Base-by-base conservation (phyloP, 2,329 filamentous ascomycete species). In the Lojkania enalia region DNA sequence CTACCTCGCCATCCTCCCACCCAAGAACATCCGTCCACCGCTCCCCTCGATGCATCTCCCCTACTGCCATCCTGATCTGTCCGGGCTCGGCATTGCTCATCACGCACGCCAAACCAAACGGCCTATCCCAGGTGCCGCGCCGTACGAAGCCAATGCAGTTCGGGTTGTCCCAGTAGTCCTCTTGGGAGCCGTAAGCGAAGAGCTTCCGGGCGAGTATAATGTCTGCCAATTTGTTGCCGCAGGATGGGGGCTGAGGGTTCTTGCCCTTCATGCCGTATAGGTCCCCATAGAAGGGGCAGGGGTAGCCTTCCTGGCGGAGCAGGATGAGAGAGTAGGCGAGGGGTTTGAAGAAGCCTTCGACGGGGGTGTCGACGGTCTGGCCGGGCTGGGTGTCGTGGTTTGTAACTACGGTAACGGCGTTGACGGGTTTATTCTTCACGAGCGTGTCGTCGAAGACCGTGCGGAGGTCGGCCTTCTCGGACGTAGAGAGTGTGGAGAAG, bases 321-420 rank as follows among this genome's bases (percentile, higher is more conserved):
- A 90, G 78, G 43, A 89, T 88, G 33, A 90, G 75, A 0, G 84
- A 73, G 64, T 90, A 88, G 11, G 85, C 87, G 13, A 89, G 74
- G 0, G 84, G 79, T 65, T 88, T 88, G 73, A 90, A 87, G 70
- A 80, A 84, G 19, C 76, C 74, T 43, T 82, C 77, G 30, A 90
- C 80, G 1, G 79, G 79, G 0, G 82, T 80, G 55, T 80, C 82
- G 32, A 85, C 74, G 1, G 81, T 78, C 63, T 86, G 84, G 21
- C 82, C 82, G 23, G 79, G 80, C 66, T 83, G 71, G 0, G 85
- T 88, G 62, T 89, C 86, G 69, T 88, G 86, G 66, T 87, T 88
- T 67, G 82, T 82, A 1, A 88, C 84, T 3, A 88, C 77, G 0
- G 85, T 88, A 68, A 86, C 80, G 6, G 83, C 78, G 57, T 80